Conservation (phyloP, 1,284 basidiomycete genomes). For the Cutaneotrichosporon cyanovorans region DNA sequence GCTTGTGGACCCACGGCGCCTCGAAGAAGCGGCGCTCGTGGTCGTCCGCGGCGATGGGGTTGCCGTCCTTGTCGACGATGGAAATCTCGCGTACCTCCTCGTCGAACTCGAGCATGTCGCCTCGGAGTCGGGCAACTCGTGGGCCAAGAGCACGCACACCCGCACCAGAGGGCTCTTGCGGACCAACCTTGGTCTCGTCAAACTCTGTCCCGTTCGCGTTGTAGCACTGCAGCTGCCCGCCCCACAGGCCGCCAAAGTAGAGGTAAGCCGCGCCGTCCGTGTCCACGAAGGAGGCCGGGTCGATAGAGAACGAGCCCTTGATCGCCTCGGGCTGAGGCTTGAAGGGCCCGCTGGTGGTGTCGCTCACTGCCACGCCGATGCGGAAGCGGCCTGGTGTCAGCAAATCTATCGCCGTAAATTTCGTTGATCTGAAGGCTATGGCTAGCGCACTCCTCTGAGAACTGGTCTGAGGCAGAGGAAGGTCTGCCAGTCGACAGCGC, state of each 20-base stretch:
- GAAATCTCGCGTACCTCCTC: slow-evolving; percentile 22
- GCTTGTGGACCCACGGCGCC: slow-evolving; percentile 37
- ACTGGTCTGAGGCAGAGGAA: no score
- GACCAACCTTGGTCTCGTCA: slow-evolving; percentile 15
- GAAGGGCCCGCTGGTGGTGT: slow-evolving; percentile 33
- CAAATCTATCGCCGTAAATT: no score
- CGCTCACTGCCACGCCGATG: slow-evolving; percentile 29
- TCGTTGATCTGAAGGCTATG: no score
- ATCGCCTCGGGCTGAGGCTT: slow-evolving; percentile 28
- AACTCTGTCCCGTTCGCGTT: slow-evolving; percentile 18
- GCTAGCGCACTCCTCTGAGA: no score
- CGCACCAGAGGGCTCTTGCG: slow-evolving; percentile 24
- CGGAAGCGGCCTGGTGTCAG: slow-evolving; percentile 30
- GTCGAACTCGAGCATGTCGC: slow-evolving; percentile 29
- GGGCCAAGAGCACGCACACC: slow-evolving; percentile 25
- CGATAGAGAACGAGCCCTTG: slow-evolving; percentile 28
- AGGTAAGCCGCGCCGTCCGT: slow-evolving; percentile 29
- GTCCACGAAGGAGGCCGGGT: slow-evolving; percentile 35
- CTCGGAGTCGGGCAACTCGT: slow-evolving; percentile 24
- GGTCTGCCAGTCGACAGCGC: no score
- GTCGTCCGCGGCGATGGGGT: slow-evolving; percentile 26
- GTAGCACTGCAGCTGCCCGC: slow-evolving; percentile 36
- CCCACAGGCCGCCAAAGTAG: slow-evolving; percentile 39
- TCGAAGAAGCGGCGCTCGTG: slow-evolving; percentile 40
- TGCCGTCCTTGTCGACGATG: slow-evolving; percentile 23